Evolutionary conservation across 371 early-diverging fungal species (phyloP), one percentile per base, ranked within the genome.

Genomic region (Rhizopus sp.): DNA sequence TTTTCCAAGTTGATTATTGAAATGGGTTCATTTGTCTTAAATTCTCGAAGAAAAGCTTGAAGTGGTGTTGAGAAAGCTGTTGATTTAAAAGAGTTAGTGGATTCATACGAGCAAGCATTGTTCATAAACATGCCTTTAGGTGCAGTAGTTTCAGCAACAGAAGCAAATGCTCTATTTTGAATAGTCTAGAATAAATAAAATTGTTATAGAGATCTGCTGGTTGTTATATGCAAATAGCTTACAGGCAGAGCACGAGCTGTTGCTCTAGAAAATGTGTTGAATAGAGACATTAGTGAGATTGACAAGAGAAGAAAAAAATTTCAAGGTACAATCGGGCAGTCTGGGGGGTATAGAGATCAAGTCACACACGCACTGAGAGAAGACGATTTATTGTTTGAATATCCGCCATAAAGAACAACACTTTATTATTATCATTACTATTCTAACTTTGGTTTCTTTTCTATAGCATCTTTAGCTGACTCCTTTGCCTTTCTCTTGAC

Each of bases 1-100:
- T 83, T 80, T 61, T 88, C 77, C 4, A 97, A 81, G 39, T 89
- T 73, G 30, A 93, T 72, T 55, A 97, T 77, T 15, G 88, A 89
- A 35, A 89, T 49, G 17, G 91, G 92, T 39, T 79, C 76, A 53
- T 86, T 87, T 8, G 90, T 86, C 51, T 84, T 79, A 72, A 94
- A 94, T 61, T 89, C 87, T 50, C 84, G 79, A 46, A 95, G 59
- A 82, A 91, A 94, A 13, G 94, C 90, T 70, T 95, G 90, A 5
- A 95, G 79, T 48, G 53, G 55, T 3, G 57, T 49, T 32, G 65
- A 57, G n/a, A 65, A 57, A 34, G 29, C 60, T 60, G 55, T 3
- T 46, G 3, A 5, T 29, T 31, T 4, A 41, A 17, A n/a, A 8
- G 23, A 50, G 16, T 1, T 41, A 32, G 5, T 31, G 17, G 15